Base-by-base conservation (phyloP, 2,329 filamentous ascomycete genomes). In the Neocucurbitaria cava region DNA sequence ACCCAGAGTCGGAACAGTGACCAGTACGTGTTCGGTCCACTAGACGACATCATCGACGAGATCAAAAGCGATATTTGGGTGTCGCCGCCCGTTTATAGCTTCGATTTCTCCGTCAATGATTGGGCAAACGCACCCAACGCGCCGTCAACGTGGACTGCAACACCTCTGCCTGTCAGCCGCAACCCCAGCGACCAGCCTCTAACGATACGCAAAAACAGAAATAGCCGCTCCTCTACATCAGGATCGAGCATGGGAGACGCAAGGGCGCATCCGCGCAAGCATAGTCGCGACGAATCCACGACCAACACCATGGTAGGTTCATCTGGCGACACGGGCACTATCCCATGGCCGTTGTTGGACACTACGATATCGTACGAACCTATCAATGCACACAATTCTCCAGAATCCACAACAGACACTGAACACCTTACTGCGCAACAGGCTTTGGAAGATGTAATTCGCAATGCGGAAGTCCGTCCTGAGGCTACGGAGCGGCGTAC, bases 41-140 rank as follows among this genome's bases (percentile, higher is more conserved):
- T 74, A 17, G 71, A 74, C 64, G 71, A 74, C 50, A 73, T 74
- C 36, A 73, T 74, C 58, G 61, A 67, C 57, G 65, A 69, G 49
- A 74, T 74, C 46, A 66, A 64, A 35, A 64, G 61, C 52, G 54
- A 68, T 33, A 69, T 74, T 36, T 71, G 61, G 62, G 56, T 54
- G 20, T 59, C 57, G 15, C 67, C 65, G 7, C 56, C 53, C 18
- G 49, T 59, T 7, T 54, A 56, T 41, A 52, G 46, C 33, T 50
- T 56, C 21, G 50, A 60, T 20, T 40, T 52, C 40, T 58, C 49
- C 44, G 30, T 46, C 35, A 39, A 62, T n/a, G 57, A 56, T n/a
- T 66, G 59, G 55, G 47, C 51, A 20, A 54, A 54, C 21, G 49
- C 61, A n/a, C 55, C 62, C 45, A 64, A 66, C 26, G 54, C 61